phyloP scores from a whole-genome alignment of 2,329 filamentous ascomycete species.

The Botrytis paeoniae region DNA sequence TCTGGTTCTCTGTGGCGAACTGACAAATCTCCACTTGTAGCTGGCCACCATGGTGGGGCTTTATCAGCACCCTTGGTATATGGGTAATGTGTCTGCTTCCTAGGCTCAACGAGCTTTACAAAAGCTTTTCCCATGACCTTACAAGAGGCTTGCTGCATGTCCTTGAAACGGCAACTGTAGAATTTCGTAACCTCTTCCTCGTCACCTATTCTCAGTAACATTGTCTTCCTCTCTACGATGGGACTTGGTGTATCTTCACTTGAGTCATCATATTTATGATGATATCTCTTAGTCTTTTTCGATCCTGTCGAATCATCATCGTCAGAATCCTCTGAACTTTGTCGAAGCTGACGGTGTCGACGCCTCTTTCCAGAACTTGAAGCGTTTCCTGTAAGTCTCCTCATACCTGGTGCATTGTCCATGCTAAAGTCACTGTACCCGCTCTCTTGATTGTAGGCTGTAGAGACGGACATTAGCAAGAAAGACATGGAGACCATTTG shows the following conservation, averaged over 20 bases:
- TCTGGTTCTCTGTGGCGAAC: constrained; percentile 72
- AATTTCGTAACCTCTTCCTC: constrained; percentile 54
- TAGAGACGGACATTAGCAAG: constrained; percentile 8
- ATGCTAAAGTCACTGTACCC: constrained; percentile 26
- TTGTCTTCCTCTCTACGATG: constrained; percentile 28
- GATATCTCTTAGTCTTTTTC: constrained; percentile 29
- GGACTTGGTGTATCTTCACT: constrained; percentile 26
- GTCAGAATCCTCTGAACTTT: constrained; percentile 30
- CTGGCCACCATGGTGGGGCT: constrained; percentile 65
- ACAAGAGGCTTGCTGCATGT: constrained; percentile 67
- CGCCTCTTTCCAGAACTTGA: constrained; percentile 23
- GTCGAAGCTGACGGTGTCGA: constrained; percentile 21
- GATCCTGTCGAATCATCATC: constrained; percentile 26
- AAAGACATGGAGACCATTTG: neutral
- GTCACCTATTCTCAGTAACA: constrained; percentile 52
- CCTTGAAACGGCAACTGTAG: constrained; percentile 60
- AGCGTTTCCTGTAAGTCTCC: constrained; percentile 25
- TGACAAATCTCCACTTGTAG: constrained; percentile 51
- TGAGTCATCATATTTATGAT: constrained; percentile 19
- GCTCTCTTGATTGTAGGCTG: constrained; percentile 28
- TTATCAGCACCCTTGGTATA: constrained; percentile 65
- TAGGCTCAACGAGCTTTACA: constrained; percentile 72
- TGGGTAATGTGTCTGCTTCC: constrained; percentile 72
- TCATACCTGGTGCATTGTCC: constrained; percentile 20
- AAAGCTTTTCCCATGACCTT: constrained; percentile 73